A percentile compares a stretch with the other conserved stretches of the same genome.
Conservation (phyloP, 202 grass and related monocot genomes). For the Carex arenaria region DNA sequence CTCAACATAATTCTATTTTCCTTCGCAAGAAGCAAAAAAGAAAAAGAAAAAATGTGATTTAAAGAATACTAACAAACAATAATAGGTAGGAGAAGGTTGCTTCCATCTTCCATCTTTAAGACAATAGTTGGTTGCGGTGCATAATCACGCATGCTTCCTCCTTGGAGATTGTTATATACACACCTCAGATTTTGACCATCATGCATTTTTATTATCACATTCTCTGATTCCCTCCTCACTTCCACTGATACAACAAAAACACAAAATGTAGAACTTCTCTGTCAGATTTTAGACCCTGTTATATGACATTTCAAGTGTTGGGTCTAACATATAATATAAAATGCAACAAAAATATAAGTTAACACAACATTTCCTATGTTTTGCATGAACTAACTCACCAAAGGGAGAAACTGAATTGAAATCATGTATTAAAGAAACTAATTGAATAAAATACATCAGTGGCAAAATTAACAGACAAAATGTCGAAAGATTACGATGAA, state of each 20-base stretch:
- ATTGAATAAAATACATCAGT: background rate
- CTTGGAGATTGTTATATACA: conserved; percentile 70
- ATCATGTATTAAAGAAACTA: background rate
- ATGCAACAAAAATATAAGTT: background rate
- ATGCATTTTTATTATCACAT: conserved; percentile 90
- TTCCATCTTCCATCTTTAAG: conserved; percentile 95
- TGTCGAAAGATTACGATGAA: too few species aligned
- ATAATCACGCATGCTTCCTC: conserved; percentile 69
- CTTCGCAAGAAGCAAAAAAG: conserved; percentile 9
- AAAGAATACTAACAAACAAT: conserved; percentile 79
- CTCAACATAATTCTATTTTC: background rate
- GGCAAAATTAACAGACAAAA: too few species aligned
- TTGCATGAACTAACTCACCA: background rate
- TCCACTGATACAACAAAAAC: conserved; percentile 46
- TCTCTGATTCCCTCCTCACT: conserved; percentile 73
- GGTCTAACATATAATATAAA: background rate
- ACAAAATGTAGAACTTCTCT: background rate
- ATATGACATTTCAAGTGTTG: background rate
- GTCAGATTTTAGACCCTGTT: background rate
- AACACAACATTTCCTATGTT: background rate
- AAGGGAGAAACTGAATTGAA: background rate
- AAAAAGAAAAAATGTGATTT: background rate
- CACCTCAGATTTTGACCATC: conserved; percentile 78
- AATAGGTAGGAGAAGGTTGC: conserved; percentile 83
- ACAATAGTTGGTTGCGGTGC: conserved; percentile 85